Evolutionary conservation across 371 early-diverging fungal genomes (phyloP).

Genomic region (Sporodiniella umbellata): DNA sequence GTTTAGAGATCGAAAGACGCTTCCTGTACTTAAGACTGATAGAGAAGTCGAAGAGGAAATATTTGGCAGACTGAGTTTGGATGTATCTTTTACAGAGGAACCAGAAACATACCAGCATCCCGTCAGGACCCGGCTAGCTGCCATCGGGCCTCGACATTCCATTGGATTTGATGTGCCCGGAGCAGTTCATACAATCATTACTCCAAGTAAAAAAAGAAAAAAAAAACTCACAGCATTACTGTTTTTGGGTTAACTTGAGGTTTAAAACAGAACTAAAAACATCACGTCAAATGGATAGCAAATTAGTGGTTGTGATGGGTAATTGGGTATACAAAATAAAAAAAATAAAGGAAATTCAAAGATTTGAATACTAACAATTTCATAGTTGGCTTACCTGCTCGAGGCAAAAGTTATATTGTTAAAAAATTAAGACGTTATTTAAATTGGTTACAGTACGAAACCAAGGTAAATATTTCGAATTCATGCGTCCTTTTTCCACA

Average conservation of each 20-base stretch:
- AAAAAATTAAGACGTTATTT: slow-evolving; percentile 81
- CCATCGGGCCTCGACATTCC: slow-evolving; percentile 11
- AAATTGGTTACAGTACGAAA: slow-evolving; percentile 66
- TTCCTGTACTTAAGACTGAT: slow-evolving; percentile 27
- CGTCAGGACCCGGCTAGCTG: not conserved
- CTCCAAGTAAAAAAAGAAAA: slow-evolving; percentile 16
- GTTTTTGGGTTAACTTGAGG: no score
- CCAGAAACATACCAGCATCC: not conserved
- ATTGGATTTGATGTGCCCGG: slow-evolving; percentile 34
- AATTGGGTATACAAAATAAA: slow-evolving; percentile 11
- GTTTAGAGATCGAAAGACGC: slow-evolving; percentile 2
- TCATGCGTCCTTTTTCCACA: no score
- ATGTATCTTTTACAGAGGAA: slow-evolving; percentile 14
- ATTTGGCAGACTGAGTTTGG: slow-evolving; percentile 10
- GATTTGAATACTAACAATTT: not conserved
- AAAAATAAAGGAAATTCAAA: not conserved
- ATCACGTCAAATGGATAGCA: slow-evolving; percentile 43
- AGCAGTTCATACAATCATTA: slow-evolving; percentile 28
- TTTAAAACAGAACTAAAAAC: slow-evolving; percentile 7
- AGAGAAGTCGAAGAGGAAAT: slow-evolving; percentile 23
- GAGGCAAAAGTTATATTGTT: slow-evolving; percentile 88
- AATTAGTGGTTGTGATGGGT: slow-evolving; percentile 67
- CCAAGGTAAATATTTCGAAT: slow-evolving; percentile 39
- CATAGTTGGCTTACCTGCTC: slow-evolving; percentile 80
- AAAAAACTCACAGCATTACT: no score